A percentile compares a stretch with the other conserved stretches of the same genome.
These are phyloP conservation scores for Nicotiana attenuata DNA, from an alignment of 257 asterid species.

Conservation along the genomic window DNA sequence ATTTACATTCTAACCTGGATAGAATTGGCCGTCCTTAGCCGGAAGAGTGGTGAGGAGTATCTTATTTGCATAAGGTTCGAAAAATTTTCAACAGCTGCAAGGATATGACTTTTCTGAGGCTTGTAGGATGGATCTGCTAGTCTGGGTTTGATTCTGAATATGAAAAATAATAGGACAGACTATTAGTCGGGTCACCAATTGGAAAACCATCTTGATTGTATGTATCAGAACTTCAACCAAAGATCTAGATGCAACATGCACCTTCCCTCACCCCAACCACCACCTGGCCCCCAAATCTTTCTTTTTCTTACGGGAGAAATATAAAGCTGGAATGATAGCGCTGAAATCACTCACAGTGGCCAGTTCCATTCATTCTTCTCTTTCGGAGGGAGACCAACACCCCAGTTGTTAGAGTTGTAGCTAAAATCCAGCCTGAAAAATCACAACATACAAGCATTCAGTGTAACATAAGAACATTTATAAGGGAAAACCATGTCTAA, in stretches of 20 bases:
- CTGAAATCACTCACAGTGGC: slow-evolving; percentile 63
- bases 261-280: not conserved
- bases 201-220: slow-evolving; percentile 5
- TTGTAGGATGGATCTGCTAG: slow-evolving; percentile 68
- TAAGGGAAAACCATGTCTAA: not conserved
- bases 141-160: slow-evolving; percentile 70
- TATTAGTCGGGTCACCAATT: not conserved
- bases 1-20: slow-evolving; percentile 53
- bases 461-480: not conserved
- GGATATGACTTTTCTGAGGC: slow-evolving; percentile 68
- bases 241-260: not conserved
- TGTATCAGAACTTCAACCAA: not conserved
- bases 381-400: slow-evolving; percentile 89
- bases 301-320: not conserved
- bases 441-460: not conserved
- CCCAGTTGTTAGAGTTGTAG: slow-evolving; percentile 90
- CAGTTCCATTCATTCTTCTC: slow-evolving; percentile 77
- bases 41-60: slow-evolving; percentile 95
- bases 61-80: slow-evolving; percentile 55
- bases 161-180: not conserved
- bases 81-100: slow-evolving; percentile 73
- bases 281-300: not conserved
- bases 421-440: slow-evolving; percentile 82
- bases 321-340: not conserved
- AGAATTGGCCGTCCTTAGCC: slow-evolving; percentile 57